Conservation (phyloP, 805 yeast genomes). For the Candida chauliodis region DNA sequence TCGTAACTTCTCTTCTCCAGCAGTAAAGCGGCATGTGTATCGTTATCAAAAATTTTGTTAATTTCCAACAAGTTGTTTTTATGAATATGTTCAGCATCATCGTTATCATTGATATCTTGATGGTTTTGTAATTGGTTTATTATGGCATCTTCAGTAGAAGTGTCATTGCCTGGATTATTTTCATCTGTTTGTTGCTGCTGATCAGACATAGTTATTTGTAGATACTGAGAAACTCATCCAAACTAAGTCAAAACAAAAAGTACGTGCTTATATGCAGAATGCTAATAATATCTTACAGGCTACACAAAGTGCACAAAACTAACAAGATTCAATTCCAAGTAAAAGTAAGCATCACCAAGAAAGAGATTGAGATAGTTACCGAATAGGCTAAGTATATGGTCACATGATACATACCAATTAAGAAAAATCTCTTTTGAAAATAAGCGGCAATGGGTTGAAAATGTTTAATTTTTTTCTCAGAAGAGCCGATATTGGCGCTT, state of each 20-base stretch:
- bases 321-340: too few relatives aligned
- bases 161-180: not conserved
- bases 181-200: not conserved
- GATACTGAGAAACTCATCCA: constrained; percentile 2
- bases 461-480: not conserved
- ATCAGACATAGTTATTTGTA: constrained; percentile 3
- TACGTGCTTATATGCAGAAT: constrained; percentile 1
- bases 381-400: too few relatives aligned
- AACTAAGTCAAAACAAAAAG: constrained; percentile 4
- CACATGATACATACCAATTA: too few relatives aligned
- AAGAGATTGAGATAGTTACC: too few relatives aligned
- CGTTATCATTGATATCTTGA: constrained; percentile 1
- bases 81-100: constrained; percentile 5
- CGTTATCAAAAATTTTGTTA: constrained; percentile 5
- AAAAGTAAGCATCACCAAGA: too few relatives aligned
- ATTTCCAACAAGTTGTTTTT: constrained; percentile 5
- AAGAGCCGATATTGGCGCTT: not conserved
- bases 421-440: too few relatives aligned
- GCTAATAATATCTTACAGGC: not conserved
- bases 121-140: constrained; percentile 5
- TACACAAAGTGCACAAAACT: not conserved
- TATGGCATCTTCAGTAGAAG: constrained; percentile 5
- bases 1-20: constrained; percentile 4
- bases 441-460: not conserved
- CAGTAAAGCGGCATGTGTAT: not conserved